A percentile compares a stretch with the other conserved stretches of the same genome.
These are phyloP conservation scores for Thermothelomyces thermophilus DNA, from an alignment of 2,329 filamentous ascomycete species.

Conservation along the genomic window DNA sequence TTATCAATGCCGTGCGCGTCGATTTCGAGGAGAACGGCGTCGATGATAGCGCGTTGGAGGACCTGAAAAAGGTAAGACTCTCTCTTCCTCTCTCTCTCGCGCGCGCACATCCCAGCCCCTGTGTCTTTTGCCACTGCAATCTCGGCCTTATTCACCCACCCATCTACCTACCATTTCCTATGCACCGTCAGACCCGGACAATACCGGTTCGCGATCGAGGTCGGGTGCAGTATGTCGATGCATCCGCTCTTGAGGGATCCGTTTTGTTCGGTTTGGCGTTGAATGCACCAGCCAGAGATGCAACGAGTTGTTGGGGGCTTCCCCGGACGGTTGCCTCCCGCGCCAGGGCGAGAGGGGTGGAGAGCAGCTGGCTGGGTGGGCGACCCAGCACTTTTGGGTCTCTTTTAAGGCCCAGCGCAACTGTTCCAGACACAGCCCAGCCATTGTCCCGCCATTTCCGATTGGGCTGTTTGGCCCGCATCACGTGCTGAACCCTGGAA, in stretches of 20 bases:
- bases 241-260: neutral
- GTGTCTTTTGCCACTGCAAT: neutral
- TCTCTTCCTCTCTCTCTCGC: constrained; percentile 13
- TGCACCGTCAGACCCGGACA: neutral
- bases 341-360: constrained; percentile 30
- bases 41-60: constrained; percentile 76
- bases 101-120: neutral
- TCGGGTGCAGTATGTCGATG: constrained; percentile 9
- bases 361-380: constrained; percentile 39
- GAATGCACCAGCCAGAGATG: constrained; percentile 6
- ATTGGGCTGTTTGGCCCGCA: constrained; percentile 22
- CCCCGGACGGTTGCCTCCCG: constrained; percentile 11
- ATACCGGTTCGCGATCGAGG: constrained; percentile 14
- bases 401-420: constrained; percentile 40
- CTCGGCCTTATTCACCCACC: neutral
- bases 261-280: neutral
- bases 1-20: constrained; percentile 84
- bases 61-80: constrained; percentile 74
- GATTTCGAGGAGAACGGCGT: constrained; percentile 97
- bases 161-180: neutral
- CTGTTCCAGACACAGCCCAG: constrained; percentile 17
- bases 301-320: constrained; percentile 15
- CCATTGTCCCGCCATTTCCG: constrained; percentile 20
- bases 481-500: constrained; percentile 21
- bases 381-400: constrained; percentile 48